Conservation (phyloP, 306 rosid species). For the Boehmeria nivea region DNA sequence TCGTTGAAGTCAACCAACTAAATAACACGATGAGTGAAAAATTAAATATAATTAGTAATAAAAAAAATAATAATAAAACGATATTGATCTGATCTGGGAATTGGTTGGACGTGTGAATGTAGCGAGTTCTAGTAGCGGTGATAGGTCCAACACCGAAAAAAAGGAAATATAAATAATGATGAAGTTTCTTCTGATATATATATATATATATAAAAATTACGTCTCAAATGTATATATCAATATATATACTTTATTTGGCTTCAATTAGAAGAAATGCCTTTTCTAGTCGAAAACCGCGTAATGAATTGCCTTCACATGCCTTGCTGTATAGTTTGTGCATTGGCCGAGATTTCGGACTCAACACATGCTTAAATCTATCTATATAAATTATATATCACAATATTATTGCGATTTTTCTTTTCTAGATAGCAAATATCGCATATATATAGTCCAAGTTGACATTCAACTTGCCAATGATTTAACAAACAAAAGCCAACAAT, state of each 20-base stretch:
- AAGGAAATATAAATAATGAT: not conserved
- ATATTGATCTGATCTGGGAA: not conserved
- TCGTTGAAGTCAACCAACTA: conserved; percentile 1
- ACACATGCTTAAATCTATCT: conserved; percentile 51
- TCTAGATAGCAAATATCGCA: not conserved
- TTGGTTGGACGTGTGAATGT: not conserved
- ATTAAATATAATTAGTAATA: not conserved
- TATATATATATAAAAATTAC: not conserved
- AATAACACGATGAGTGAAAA: conserved; percentile 2
- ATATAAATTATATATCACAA: not conserved
- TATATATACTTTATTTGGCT: too few species aligned
- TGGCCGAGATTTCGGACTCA: conserved; percentile 54
- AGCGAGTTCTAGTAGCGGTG: not conserved
- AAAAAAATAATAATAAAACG: not conserved
- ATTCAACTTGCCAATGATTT: not conserved
- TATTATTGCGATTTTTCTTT: not conserved
- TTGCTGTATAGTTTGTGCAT: conserved; percentile 23
- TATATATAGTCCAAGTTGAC: not conserved
- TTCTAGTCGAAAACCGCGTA: conserved; percentile 24
- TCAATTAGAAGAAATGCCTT: not conserved
- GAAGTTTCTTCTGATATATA: not conserved
- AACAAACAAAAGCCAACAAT: not conserved
- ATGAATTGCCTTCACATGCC: conserved; percentile 1
- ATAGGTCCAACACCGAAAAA: not conserved
- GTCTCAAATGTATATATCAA: not conserved